phyloP scores from a whole-genome alignment of 805 yeast species.

The Spathaspora girioi region DNA sequence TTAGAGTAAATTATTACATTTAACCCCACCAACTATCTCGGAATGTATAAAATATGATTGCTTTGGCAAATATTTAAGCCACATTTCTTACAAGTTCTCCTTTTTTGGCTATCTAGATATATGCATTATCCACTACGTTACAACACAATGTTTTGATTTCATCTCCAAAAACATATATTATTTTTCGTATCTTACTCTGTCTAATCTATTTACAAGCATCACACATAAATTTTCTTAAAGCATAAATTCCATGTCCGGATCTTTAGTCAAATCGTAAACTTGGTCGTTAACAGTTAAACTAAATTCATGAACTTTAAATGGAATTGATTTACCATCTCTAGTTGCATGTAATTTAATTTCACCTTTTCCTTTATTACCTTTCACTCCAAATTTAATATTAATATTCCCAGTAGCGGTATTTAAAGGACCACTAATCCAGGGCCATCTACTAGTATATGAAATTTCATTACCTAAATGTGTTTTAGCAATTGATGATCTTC shows the following conservation, averaged over 20 bases:
- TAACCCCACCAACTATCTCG: too few species aligned
- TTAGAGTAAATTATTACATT: too few species aligned
- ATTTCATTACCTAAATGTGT: slow-evolving; percentile 71
- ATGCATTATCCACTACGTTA: not conserved
- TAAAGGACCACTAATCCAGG: slow-evolving; percentile 86
- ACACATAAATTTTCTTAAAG: not conserved
- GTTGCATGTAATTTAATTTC: slow-evolving; percentile 69
- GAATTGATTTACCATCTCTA: slow-evolving; percentile 54
- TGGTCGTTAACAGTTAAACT: slow-evolving; percentile 21
- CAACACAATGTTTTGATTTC: too few species aligned
- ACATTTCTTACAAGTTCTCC: not conserved
- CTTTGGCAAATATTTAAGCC: too few species aligned
- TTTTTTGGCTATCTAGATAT: not conserved
- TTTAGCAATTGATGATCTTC: slow-evolving; percentile 68
- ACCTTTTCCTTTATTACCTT: slow-evolving; percentile 57
- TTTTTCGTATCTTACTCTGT: not conserved
- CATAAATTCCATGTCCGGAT: slow-evolving; percentile 7
- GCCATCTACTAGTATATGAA: slow-evolving; percentile 66
- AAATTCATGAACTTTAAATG: slow-evolving; percentile 34
- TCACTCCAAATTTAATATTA: slow-evolving; percentile 65
- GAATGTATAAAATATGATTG: too few species aligned
- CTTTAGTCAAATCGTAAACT: slow-evolving; percentile 12
- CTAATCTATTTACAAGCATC: not conserved
- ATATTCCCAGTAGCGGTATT: slow-evolving; percentile 82
- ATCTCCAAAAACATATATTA: not conserved